phyloP scores from a whole-genome alignment of 129 eudicot species.

The Tanacetum coccineum region DNA sequence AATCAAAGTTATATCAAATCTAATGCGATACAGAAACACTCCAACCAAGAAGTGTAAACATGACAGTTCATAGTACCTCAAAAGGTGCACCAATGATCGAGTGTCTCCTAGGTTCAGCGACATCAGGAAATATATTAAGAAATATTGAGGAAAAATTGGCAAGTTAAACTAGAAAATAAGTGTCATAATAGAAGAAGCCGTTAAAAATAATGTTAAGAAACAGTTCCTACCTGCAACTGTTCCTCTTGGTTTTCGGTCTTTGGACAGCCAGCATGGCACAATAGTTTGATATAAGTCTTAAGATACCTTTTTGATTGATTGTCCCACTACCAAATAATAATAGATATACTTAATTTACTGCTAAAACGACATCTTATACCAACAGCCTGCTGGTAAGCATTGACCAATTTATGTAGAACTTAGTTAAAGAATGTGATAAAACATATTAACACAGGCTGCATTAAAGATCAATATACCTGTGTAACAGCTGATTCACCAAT shows the following conservation, averaged over 20 bases:
- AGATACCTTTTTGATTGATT: constrained; percentile 66
- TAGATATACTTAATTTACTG: not conserved
- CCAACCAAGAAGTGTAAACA: not conserved
- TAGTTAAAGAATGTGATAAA: not conserved
- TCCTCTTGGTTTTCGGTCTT: constrained; percentile 40
- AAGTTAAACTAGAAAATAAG: constrained; percentile 6
- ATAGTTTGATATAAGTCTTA: constrained; percentile 79
- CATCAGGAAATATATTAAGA: constrained; percentile 60
- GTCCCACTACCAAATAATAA: constrained; percentile 51
- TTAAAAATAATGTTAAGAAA: not conserved
- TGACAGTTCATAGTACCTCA: constrained; percentile 48
- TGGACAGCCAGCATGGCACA: constrained; percentile 82
- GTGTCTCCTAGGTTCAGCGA: constrained; percentile 70
- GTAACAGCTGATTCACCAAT: constrained; percentile 68
- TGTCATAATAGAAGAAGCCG: constrained; percentile 3
- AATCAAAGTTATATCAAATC: not conserved
- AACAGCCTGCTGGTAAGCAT: too few relatives aligned
- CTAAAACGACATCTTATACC: too few relatives aligned
- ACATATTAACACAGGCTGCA: not conserved
- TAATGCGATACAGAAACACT: not conserved
- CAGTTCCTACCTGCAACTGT: constrained; percentile 58
- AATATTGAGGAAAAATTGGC: constrained; percentile 38
- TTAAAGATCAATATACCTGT: constrained; percentile 43
- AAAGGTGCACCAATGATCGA: constrained; percentile 53
- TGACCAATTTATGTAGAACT: too few relatives aligned